phyloP scores from a whole-genome alignment of 2,329 filamentous ascomycete species.

The Botrytis squamosa region DNA sequence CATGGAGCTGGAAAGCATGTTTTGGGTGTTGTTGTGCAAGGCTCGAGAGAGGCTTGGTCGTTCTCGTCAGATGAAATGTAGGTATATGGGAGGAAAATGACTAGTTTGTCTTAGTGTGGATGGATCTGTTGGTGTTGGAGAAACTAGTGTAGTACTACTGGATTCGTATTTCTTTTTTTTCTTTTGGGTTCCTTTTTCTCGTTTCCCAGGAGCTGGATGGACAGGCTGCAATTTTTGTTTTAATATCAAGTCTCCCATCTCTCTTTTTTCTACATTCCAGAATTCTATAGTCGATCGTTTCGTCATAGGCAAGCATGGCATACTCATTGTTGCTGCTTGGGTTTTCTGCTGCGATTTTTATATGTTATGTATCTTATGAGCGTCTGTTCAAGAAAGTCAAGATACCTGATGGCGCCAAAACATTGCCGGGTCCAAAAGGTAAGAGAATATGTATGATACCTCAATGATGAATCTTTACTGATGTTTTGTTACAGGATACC shows the following conservation, averaged over 20 bases:
- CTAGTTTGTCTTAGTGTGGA: neutral
- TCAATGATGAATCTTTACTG: neutral
- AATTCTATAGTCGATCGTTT: neutral
- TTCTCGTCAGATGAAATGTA: neutral
- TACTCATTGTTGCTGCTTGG: constrained; percentile 14
- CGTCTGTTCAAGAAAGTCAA: constrained; percentile 12
- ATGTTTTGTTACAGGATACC: constrained; percentile 20
- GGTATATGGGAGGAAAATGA: neutral
- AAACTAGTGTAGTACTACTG: neutral
- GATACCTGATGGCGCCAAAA: constrained; percentile 23
- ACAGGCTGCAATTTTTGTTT: neutral
- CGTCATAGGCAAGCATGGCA: constrained; percentile 2
- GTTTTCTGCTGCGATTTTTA: neutral
- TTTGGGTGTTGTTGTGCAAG: neutral
- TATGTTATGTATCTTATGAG: constrained; percentile 19
- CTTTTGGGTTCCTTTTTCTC: neutral
- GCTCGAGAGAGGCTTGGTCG: neutral
- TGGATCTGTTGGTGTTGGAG: neutral
- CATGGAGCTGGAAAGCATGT: neutral
- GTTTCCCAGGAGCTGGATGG: neutral
- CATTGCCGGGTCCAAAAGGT: constrained; percentile 27
- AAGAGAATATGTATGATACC: neutral
- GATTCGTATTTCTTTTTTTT: neutral
- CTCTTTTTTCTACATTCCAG: neutral
- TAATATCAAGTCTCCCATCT: neutral